A percentile compares a stretch with the other conserved stretches of the same genome.
Evolutionary conservation across 495 filamentous ascomycete genomes (phyloP).

Genomic region (Lophium mytilinum): DNA sequence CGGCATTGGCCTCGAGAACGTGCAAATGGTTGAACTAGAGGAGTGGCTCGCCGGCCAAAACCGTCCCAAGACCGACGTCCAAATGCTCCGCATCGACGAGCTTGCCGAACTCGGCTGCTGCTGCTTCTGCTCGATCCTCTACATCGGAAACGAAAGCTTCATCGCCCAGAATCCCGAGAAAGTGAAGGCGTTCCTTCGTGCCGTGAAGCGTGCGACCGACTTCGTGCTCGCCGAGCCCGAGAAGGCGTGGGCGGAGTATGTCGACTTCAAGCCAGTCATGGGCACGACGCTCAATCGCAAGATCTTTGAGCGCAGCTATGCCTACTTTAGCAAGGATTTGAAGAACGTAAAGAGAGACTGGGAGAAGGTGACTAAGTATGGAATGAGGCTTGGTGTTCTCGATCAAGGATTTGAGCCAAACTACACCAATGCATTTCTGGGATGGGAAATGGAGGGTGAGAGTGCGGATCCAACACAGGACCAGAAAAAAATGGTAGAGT

Average conservation of each 20-base stretch:
- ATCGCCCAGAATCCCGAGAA: conserved; percentile 51
- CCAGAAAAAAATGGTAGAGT: conserved; percentile 17
- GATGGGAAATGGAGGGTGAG: conserved; percentile 52
- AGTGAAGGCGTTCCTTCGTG: conserved; percentile 51
- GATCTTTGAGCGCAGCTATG: conserved; percentile 65
- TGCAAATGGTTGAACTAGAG: conserved; percentile 66
- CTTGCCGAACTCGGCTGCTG: conserved; percentile 64
- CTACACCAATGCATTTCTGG: conserved; percentile 58
- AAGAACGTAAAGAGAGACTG: conserved; percentile 64
- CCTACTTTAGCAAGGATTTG: conserved; percentile 61
- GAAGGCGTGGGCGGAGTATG: conserved; percentile 53
- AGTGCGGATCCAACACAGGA: conserved; percentile 55
- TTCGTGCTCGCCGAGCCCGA: conserved; percentile 53
- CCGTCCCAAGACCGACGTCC: conserved; percentile 53
- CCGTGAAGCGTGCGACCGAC: conserved; percentile 58
- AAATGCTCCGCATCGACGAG: conserved; percentile 68
- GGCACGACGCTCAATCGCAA: conserved; percentile 55
- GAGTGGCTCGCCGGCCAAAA: conserved; percentile 56
- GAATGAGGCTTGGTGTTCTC: conserved; percentile 56
- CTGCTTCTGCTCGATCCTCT: conserved; percentile 68
- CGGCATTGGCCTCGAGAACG: conserved; percentile 64
- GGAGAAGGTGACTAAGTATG: conserved; percentile 61
- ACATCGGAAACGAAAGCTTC: conserved; percentile 62
- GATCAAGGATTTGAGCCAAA: conserved; percentile 51
- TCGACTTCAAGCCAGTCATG: conserved; percentile 62